Base-by-base conservation (phyloP, 176 grass and related monocot genomes). In the Rhynchospora tenuis region DNA sequence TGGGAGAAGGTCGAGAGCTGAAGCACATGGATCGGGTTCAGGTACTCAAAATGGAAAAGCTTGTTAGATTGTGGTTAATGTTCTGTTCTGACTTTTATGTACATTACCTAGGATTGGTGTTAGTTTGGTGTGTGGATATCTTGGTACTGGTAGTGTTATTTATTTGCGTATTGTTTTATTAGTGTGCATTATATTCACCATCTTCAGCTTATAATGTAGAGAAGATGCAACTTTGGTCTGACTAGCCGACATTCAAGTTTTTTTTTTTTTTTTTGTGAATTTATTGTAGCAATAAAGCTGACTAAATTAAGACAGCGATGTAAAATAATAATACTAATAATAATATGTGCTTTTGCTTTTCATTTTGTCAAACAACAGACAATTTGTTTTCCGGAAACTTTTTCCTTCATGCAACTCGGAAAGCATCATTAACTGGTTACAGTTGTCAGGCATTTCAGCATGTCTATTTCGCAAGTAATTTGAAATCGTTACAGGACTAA, bases 101-200 rank as follows among this genome's bases (percentile, higher is more conserved):
- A 82, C 26, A 66, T 66, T 64, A 23, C 64, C 45, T 65, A 65
- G 80, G 59, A 27, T 67, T 67, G 57, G 80, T 67, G 44, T 24
- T n/a, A 17, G 78, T 24, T 46, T 3, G 9, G 20, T 63, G 57
- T 81, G 28, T 81, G 24, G 12, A 59, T 42, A 63, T 63, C 17
- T 59, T 63, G 78, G 57, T 59, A 55, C 24, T 63, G 78, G 57
- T 59, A 55, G 48, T n/a, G 67, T 77, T 76, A 31, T 77, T 13
- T 7, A 29, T 77, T 33, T 77, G 48, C 55, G 73, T 13, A 56
- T 77, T 77, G 31, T 55, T 8, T 55, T 56, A 76, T 28, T 31
- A 76, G 48, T 76, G 73, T 76, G 48, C 73, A 55, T 76, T 76
- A 11, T 54, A 76, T 76, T 73, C 48, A 7, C 26, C 73, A 31